Conservation (phyloP, 1,284 basidiomycete genomes). For the Trichosporon sp. region DNA sequence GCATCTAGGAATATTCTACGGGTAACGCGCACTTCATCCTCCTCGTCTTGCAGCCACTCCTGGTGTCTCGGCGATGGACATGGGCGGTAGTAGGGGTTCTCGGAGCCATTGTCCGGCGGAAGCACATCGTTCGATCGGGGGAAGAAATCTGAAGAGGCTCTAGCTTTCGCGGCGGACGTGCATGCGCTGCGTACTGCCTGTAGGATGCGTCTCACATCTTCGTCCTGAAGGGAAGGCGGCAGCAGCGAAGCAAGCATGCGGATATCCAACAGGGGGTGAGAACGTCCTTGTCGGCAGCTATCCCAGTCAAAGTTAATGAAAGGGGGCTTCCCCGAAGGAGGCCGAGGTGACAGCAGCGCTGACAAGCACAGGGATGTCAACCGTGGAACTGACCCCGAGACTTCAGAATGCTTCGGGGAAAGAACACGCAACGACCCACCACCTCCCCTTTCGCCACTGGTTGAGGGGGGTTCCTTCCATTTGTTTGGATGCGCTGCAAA, state of each 20-base stretch:
- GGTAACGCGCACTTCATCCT: constrained; percentile 8
- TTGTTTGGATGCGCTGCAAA: constrained; percentile 33
- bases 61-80: constrained; percentile 44
- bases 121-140: constrained; percentile 25
- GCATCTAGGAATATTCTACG: constrained; percentile 41
- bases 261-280: constrained; percentile 37
- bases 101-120: constrained; percentile 40
- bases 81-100: constrained; percentile 42
- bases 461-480: constrained; percentile 11
- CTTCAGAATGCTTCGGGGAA: constrained; percentile 3
- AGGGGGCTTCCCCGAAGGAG: constrained; percentile 33
- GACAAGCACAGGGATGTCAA: constrained; percentile 38
- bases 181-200: constrained; percentile 29
- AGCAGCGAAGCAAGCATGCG: constrained; percentile 25
- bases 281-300: constrained; percentile 11
- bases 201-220: constrained; percentile 26
- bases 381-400: constrained; percentile 21
- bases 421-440: background rate
- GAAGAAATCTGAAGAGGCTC: constrained; percentile 24
- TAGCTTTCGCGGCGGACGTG: background rate
- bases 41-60: constrained; percentile 17
- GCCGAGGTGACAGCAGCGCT: constrained; percentile 38
- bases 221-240: constrained; percentile 18
- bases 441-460: background rate
- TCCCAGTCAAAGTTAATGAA: constrained; percentile 43